These are phyloP conservation scores for Sporothrix variecibatus DNA, from an alignment of 2,329 filamentous ascomycete genomes.

Conservation along the genomic window DNA sequence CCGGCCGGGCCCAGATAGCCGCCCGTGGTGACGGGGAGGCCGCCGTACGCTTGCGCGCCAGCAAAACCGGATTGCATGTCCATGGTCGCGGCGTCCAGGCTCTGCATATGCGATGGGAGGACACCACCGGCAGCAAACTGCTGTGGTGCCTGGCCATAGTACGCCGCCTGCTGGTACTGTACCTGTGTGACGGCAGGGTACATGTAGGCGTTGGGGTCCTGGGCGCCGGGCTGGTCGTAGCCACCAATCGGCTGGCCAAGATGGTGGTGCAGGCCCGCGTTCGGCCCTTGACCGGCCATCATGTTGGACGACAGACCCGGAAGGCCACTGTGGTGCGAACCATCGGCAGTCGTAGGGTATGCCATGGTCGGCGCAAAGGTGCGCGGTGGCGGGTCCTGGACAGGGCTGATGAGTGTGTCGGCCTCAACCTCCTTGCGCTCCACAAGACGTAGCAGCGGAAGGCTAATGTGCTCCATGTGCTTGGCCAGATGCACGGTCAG, in stretches of 20 bases:
- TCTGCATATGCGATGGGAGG: slow-evolving; percentile 31
- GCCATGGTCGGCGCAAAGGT: slow-evolving; percentile 36
- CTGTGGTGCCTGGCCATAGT: slow-evolving; percentile 27
- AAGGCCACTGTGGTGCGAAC: slow-evolving; percentile 18
- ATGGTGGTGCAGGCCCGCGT: slow-evolving; percentile 19
- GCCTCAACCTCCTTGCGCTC: slow-evolving; percentile 50
- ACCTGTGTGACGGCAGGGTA: slow-evolving; percentile 26
- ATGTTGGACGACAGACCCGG: slow-evolving; percentile 24
- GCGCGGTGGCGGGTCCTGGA: slow-evolving; percentile 58
- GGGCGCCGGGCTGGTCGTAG: slow-evolving; percentile 28
- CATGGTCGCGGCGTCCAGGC: slow-evolving; percentile 30
- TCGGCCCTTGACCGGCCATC: slow-evolving; percentile 8
- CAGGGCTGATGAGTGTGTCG: slow-evolving; percentile 68
- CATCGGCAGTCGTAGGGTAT: slow-evolving; percentile 32
- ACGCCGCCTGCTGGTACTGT: slow-evolving; percentile 29
- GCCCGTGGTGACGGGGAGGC: slow-evolving; percentile 37
- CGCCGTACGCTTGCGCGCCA: slow-evolving; percentile 32
- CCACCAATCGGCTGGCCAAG: slow-evolving; percentile 28
- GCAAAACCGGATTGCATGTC: slow-evolving; percentile 28
- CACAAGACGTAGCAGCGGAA: slow-evolving; percentile 71
- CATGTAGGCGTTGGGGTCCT: slow-evolving; percentile 27
- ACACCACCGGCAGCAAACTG: slow-evolving; percentile 20
- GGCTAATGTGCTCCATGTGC: slow-evolving; percentile 89
- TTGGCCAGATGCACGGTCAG: slow-evolving; percentile 89
- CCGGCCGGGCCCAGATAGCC: slow-evolving; percentile 30